Evolutionary conservation across 371 early-diverging fungal genomes (phyloP), one percentile per base, ranked within the genome.

Genomic region (Saksenaea oblongispora): DNA sequence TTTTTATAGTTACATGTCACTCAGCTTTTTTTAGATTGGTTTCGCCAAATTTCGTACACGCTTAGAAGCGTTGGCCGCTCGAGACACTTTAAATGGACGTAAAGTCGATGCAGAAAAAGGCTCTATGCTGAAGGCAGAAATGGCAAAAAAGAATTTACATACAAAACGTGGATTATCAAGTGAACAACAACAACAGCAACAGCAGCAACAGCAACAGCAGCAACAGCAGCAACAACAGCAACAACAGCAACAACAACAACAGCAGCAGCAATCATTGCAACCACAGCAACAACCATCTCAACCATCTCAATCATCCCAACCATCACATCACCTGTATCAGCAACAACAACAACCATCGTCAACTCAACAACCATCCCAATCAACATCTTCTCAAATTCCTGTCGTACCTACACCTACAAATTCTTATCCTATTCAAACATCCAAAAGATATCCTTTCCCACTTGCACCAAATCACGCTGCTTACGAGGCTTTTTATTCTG

Each of bases 141-240:
- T 95, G 88, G 95, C 95, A 26, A 95, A 94, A 73, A 96, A 95
- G 80, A 94, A 95, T 72, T 79, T 95, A 47, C 91, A 90, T 71
- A 89, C 87, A 28, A 89, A 87, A 62, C 79, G 87, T 11, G 67
- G 67, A 18, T 37, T 71, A 47, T 39, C 58, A 37, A 41, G 47
- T 56, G 61, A 65, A 13, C 58, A 34, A 35, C 58, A 57, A 24
- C 64, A 64, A 18, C 51, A 47, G 28, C 65, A 58, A 53, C 57
- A 35, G 36, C 57, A 14, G 14, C 57, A 34, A 56, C 35, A 31
- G 22, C 57, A 56, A 34, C 36, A 13, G 15, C 57, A 56, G 13
- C 57, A 31, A 56, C 36, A 1, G 4, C 57, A 34, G 15, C 57
- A 56, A 34, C 57, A 34, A 34, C 27, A 8, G 5, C 34, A 34